Evolutionary conservation across 1,284 basidiomycete genomes (phyloP), one percentile per base, ranked within the genome.

Genomic region (Ustilago xerochloae): DNA sequence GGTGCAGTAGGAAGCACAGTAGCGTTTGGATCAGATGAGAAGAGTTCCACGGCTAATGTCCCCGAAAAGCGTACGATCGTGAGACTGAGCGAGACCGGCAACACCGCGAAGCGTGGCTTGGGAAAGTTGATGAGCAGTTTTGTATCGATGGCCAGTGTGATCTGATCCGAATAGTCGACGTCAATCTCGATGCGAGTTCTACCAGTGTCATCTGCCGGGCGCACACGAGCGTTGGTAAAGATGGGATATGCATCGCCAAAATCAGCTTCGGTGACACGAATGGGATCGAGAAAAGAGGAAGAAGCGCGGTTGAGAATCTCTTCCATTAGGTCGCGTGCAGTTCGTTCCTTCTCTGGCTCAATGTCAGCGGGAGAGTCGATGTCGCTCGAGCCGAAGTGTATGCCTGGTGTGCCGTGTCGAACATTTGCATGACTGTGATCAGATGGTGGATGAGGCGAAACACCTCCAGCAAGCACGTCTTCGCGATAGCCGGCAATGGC

Each of bases 91-190:
- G 86, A 85, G 38, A 89, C 86, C 1, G 88, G 88, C 9, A 89
- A 79, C 5, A 88, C 86, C 5, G 88, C 88, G 66, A 89, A 89
- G 5, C 87, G 81, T 6, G 88, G 87, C 35, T 86, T 85, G 22
- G 88, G 88, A 54, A 88, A 87, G 77, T 89, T 89, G 81, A 89
- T 83, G 18, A 88, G 80, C 5, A 89, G 85, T n/a, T 86, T 85
- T 0, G 88, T 89, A 13, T 88, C 87, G 33, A 89, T 83, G 6
- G 86, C 85, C 5, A 89, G 81, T 5, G 86, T 86, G 30, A 88
- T 82, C 8, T 85, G 85, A 74, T 89, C 88, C 13, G 84, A 78
- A 71, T 88, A 89, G 77, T 88, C 88, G 36, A 89, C 71, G 70
- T 89, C 88, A 22, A 88, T 84, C 78, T 89, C 88, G 46, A 88